Base-by-base conservation (phyloP, 345 rosid genomes). In the Citrus unshiu region DNA sequence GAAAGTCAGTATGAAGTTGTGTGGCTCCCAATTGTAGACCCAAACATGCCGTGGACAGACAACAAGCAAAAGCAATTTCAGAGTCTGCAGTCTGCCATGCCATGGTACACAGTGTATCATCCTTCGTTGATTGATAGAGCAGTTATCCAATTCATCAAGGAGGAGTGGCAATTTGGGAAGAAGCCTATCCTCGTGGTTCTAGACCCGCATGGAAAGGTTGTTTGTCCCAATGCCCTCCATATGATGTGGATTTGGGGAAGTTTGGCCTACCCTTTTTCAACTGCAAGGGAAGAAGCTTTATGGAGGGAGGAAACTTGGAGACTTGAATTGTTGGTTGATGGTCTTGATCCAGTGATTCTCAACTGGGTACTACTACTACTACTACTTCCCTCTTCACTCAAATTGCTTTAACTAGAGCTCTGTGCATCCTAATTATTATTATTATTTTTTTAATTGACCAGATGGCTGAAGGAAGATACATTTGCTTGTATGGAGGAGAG, bases 211-310 rank as follows among this genome's bases (percentile, higher is more conserved):
- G 98, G 97, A n/a, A 88, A 80, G 70, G 92, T 92, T 59, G 88
- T 79, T 80, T 86, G 87, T 68, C 90, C 86, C 27, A 93, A 93
- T 64, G 98, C 98, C 32, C 81, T 95, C 75, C 90, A 90, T 65
- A 93, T 95, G 98, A 89, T 91, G 83, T 89, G 94, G 91, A 91
- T 93, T 78, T 93, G 98, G 97, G 91, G 91, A n/a, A 73, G 79
- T 60, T 27, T 62, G 59, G 98, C 98, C 5, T 88, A 86, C 67
- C 98, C 98, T 24, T 95, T 95, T 88, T 91, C 97, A 0, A 86
- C 85, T 73, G 49, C 74, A 1, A 85, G 79, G 78, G 95, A 90
- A 81, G 87, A 79, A 76, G 86, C 84, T 51, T 87, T 95, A 1
- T 95, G 97, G 95, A 88, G 68, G 68, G 90, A 82, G 57, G 92